Evolutionary conservation across 2,329 filamentous ascomycete genomes (phyloP).

Genomic region (Gremmenia infestans): DNA sequence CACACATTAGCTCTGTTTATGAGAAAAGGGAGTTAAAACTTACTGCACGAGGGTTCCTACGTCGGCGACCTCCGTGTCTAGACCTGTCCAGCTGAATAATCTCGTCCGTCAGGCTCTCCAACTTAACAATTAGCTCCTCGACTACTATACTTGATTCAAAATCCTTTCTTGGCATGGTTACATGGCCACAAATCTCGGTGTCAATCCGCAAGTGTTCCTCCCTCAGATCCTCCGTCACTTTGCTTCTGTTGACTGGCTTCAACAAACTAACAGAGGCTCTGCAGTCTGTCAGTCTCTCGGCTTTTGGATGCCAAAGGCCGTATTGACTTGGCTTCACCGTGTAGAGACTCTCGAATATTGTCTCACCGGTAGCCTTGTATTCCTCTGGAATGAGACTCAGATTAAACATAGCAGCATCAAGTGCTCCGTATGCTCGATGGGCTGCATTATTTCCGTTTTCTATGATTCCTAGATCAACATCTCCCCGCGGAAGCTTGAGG

Average conservation of each 20-base stretch:
- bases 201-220: background rate
- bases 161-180: background rate
- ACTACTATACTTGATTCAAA: background rate
- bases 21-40: background rate
- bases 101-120: background rate
- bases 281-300: background rate
- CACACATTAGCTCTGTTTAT: too few species aligned
- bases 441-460: slow-evolving; percentile 5
- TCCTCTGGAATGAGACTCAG: background rate
- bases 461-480: slow-evolving; percentile 1
- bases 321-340: background rate
- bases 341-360: background rate
- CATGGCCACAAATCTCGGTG: background rate
- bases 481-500: background rate
- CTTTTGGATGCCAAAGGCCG: background rate
- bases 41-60: background rate
- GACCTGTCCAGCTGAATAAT: background rate
- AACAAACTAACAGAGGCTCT: background rate
- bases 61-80: background rate
- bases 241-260: background rate
- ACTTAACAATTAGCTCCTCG: background rate
- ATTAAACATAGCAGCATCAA: slow-evolving; percentile 7
- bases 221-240: background rate
- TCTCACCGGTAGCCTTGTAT: background rate
- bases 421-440: slow-evolving; percentile 2